Base-by-base conservation (phyloP, 2,329 filamentous ascomycete species). In the Sporothrix brasiliensis region DNA sequence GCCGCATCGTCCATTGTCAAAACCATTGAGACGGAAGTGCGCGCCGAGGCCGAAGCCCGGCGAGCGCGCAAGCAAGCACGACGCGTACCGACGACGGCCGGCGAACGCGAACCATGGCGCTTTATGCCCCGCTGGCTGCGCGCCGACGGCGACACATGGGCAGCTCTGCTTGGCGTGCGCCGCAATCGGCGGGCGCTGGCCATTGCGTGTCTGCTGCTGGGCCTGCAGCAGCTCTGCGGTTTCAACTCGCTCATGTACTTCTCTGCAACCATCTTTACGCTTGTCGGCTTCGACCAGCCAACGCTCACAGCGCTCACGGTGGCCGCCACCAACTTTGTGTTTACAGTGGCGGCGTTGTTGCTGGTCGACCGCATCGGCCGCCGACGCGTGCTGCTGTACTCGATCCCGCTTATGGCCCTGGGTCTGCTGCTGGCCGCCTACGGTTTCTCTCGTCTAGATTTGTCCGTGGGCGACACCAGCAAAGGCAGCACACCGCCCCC, bases 191-290 rank as follows among this genome's bases (percentile, higher is more conserved):
- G 93, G 72, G 94, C 94, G 0, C 79, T 97, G 77, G 86, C 86
- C 0, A 95, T 97, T 77, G 93, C 94, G 0, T 96, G 93, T 79
- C 86, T 95, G 73, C 84, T 97, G 2, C 94, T 97, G 77, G 92
- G 89, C 0, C 82, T 96, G 7, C 94, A 97, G 80, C 94, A 98
- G 78, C 85, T 97, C 0, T 95, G 92, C 76, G 93, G 92, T 0
- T 95, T 95, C 79, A 97, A 97, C 81, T 93, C 91, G 13, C 83
- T 97, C 41, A 97, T 97, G 92, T 97, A 97, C 80, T 97, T 93
- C 77, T 93, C 91, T 0, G 91, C 91, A 4, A 93, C 91, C 9
- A 92, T 94, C 41, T 94, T 94, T 77, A 86, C 87, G 2, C 84
- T 93, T 44, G 85, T 97, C 0, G 91, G 91, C 0, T 97, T 97